Percentiles rank a stretch among this genome's conserved stretches.
Conservation (phyloP, 768 basidiomycete genomes). For the Ramaria rubella region DNA sequence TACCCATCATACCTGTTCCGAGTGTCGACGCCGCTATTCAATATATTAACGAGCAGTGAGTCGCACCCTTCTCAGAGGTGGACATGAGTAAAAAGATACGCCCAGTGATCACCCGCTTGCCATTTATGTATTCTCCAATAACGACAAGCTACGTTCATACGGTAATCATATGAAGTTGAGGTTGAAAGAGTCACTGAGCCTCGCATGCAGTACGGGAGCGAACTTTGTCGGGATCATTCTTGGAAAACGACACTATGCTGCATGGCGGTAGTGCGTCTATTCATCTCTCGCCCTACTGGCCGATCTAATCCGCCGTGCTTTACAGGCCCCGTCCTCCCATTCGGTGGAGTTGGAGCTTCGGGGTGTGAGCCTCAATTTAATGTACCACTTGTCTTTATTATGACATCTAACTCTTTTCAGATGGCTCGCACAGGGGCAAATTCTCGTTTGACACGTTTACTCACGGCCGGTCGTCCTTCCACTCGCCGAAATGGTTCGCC, state of each 20-base stretch:
- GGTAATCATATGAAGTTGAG: conserved; percentile 11
- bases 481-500: conserved; percentile 53
- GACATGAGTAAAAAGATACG: conserved; percentile 12
- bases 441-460: conserved; percentile 52
- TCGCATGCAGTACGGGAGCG: conserved; percentile 41
- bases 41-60: conserved; percentile 14
- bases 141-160: conserved; percentile 13
- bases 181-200: conserved; percentile 4
- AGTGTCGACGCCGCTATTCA: conserved; percentile 21
- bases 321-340: conserved; percentile 37
- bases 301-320: conserved; percentile 18
- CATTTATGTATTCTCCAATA: conserved; percentile 25
- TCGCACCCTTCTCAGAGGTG: no score
- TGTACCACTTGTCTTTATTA: background rate
- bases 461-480: conserved; percentile 41
- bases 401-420: conserved; percentile 25
- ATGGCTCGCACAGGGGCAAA: conserved; percentile 47
- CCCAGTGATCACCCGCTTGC: conserved; percentile 24
- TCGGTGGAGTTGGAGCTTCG: conserved; percentile 54
- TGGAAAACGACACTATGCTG: conserved; percentile 56
- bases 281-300: background rate
- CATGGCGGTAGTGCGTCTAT: conserved; percentile 24
- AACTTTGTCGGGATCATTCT: conserved; percentile 51
- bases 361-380: conserved; percentile 41
- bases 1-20: conserved; percentile 26